Evolutionary conservation across 352 stramenopile species (phyloP), one percentile per base, ranked within the genome.

Genomic region (Phytophthora citrophthora): DNA sequence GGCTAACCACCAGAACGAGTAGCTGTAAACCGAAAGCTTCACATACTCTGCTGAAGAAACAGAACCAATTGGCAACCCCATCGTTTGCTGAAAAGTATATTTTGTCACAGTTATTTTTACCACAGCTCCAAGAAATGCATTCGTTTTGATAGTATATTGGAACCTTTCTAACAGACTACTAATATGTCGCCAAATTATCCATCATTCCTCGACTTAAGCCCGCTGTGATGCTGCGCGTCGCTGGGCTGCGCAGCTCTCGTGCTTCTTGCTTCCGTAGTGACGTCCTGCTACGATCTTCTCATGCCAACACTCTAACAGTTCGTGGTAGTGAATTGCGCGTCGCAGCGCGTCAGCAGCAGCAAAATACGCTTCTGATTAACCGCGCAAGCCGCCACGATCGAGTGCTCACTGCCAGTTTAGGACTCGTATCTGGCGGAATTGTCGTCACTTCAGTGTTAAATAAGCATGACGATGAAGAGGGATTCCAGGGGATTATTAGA

Each of bases 351-450:
- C 49, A 70, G 29, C 47, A 73, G 16, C 68, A 70, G 48, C 58
- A 56, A 4, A 68, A 61, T 3, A 46, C 45, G 45, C 41, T 64
- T 38, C 15, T 77, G 29, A 10, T 63, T 2, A 32, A 12, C 55
- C 68, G 60, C 11, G 44, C 31, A n/a, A 56, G 45, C 23, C 61
- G 54, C 11, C 70, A 77, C 15, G 78, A 91, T 26, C 61, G 68
- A n/a, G 58, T 77, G 20, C 60, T 91, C 12, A 74, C 77, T 6
- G 75, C 78, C 38, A 86, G 69, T 48, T 69, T 91, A 62, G 79
- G 79, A 12, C 53, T 81, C 11, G 57, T 89, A 12, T 79, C 76
- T 0, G 74, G 77, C 16, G 82, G 82, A 8, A 51, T 88, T 15
- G 52, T 74, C 2, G 69, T 79, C 43, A 85, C 77, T 18, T 69